Base-by-base conservation (phyloP, 129 eudicot species). In the Calendula officinalis region DNA sequence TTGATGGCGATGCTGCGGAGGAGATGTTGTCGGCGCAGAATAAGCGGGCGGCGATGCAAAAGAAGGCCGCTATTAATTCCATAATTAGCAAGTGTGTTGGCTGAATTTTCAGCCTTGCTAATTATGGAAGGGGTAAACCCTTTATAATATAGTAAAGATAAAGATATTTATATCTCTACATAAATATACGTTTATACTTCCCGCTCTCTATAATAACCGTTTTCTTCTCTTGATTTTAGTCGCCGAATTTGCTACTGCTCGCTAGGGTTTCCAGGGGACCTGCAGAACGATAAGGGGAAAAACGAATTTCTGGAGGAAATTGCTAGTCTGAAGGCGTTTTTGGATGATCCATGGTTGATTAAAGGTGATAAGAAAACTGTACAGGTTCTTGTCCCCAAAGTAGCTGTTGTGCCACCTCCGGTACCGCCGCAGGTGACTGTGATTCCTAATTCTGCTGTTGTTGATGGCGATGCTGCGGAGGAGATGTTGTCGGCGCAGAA, bases 41-140 rank as follows among this genome's bases (percentile, higher is more conserved):
- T 32, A 88, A 83, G 84, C 79, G 98, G 14, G 85, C 64, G n/a
- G 95, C 83, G 38, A 49, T 92, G 91, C 96, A 85, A 84, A 84
- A 77, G 81, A 73, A 80, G 74, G 99, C 99, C 0, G 95, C 95
- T 7, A n/a, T n/a, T n/a, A n/a, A n/a, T n/a, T n/a, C n/a, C n/a
- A n/a, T n/a, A n/a, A n/a, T n/a, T n/a, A n/a, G n/a, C n/a, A n/a
- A n/a, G n/a, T n/a, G n/a, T n/a, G n/a, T n/a, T n/a, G n/a, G n/a
- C n/a, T n/a, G n/a, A n/a, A n/a, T n/a, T n/a, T n/a, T n/a, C n/a
- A n/a, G n/a, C n/a, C n/a, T n/a, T n/a, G n/a, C n/a, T n/a, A n/a
- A n/a, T n/a, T n/a, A n/a, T n/a, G n/a, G n/a, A n/a, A n/a, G n/a
- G n/a, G n/a, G n/a, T n/a, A n/a, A n/a, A n/a, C n/a, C n/a, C n/a